phyloP scores from a whole-genome alignment of 2,329 filamentous ascomycete genomes.

The Cytospora paraplurivora region DNA sequence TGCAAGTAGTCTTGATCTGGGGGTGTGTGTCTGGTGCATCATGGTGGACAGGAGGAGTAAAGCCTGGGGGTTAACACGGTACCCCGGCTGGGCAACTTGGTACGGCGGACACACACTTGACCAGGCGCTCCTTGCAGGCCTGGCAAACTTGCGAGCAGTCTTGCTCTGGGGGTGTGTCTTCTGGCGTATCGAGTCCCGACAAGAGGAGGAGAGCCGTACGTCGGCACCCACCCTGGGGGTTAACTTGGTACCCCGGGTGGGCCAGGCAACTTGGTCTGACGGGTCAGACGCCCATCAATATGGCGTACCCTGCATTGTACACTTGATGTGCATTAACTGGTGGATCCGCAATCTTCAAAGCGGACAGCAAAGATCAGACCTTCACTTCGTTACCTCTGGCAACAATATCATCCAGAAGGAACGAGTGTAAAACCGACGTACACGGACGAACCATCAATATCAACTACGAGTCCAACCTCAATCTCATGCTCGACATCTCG shows the following conservation, averaged over 20 bases:
- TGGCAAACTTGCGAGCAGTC: neutral
- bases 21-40: no score
- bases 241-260: constrained; percentile 10
- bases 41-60: no score
- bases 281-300: constrained; percentile 19
- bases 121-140: neutral
- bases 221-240: constrained; percentile 19
- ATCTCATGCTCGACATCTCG: neutral
- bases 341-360: constrained; percentile 16
- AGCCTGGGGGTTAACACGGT: no score
- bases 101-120: neutral
- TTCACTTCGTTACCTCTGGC: constrained; percentile 15
- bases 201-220: constrained; percentile 5
- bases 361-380: constrained; percentile 23
- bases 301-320: constrained; percentile 20
- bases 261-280: constrained; percentile 20
- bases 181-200: neutral
- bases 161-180: neutral
- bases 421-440: constrained; percentile 19
- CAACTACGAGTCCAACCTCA: neutral
- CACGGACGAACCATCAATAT: neutral
- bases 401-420: neutral
- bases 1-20: no score
- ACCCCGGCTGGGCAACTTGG: no score
- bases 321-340: constrained; percentile 18